A percentile compares a stretch with the other conserved stretches of the same genome.
phyloP scores from a whole-genome alignment of 331 rosid genomes.

The Quercus tomentella region DNA sequence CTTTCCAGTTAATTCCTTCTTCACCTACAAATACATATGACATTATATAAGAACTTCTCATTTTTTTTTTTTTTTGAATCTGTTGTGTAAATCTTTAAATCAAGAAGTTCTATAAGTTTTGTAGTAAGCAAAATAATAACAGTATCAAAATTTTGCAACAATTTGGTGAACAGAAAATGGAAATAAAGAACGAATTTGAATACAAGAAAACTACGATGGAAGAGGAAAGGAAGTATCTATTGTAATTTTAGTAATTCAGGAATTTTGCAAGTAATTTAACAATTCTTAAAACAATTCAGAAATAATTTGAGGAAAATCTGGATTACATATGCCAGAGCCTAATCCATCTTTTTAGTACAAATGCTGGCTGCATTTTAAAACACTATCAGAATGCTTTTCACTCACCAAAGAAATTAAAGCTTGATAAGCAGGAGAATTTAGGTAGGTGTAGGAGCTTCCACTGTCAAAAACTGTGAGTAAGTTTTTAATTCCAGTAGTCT shows the following conservation, averaged over 20 bases:
- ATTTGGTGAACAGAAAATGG: not conserved
- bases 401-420: constrained; percentile 60
- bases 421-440: constrained; percentile 62
- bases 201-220: too few species aligned
- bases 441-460: constrained; percentile 81
- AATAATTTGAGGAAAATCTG: too few species aligned
- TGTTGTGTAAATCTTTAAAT: not conserved
- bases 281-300: too few species aligned
- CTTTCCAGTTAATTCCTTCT: constrained; percentile 45
- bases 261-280: too few species aligned
- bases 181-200: not conserved
- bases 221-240: too few species aligned
- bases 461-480: constrained; percentile 64
- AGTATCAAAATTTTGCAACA: not conserved
- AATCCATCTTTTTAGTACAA: not conserved
- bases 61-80: too few species aligned
- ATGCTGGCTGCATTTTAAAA: not conserved
- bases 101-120: not conserved
- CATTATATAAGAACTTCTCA: not conserved
- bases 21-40: constrained; percentile 40
- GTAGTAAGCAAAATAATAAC: not conserved
- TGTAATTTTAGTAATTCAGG: too few species aligned
- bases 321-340: too few species aligned
- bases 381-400: constrained; percentile 12
- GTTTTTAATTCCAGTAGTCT: constrained; percentile 42